These are phyloP conservation scores for Smittium culicis DNA, from an alignment of 371 early-diverging fungal genomes.

Conservation along the genomic window DNA sequence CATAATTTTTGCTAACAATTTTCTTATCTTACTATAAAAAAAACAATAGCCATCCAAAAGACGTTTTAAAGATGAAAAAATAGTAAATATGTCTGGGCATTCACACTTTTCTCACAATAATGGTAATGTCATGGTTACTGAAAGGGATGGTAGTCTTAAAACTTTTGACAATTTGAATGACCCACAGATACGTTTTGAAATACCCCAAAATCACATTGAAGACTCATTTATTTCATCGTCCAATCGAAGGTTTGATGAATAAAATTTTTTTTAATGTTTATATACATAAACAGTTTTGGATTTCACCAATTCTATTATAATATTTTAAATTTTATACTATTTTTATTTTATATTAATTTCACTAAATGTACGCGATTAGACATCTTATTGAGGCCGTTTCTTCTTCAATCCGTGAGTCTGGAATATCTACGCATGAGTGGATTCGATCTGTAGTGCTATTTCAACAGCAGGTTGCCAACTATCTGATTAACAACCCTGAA, in stretches of 20 bases:
- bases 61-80: constrained; percentile 27
- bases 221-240: constrained; percentile 11
- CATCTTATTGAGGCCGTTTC: not conserved
- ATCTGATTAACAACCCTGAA: not conserved
- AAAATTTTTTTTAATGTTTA: no score
- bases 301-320: no score
- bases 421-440: constrained; percentile 20
- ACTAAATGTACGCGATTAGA: not conserved
- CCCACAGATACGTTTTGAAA: constrained; percentile 25
- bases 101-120: constrained; percentile 21
- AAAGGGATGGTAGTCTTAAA: constrained; percentile 15
- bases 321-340: no score
- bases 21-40: not conserved
- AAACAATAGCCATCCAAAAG: constrained; percentile 8
- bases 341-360: constrained; percentile 2
- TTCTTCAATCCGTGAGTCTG: not conserved
- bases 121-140: constrained; percentile 23
- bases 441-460: constrained; percentile 23
- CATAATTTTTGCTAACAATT: no score
- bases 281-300: no score
- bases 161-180: constrained; percentile 11
- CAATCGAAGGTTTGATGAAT: not conserved
- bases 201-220: constrained; percentile 21
- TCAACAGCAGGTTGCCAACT: constrained; percentile 30
- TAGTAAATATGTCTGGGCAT: constrained; percentile 24